These are phyloP conservation scores for Gossypium mustelinum DNA, from an alignment of 345 rosid genomes.

Conservation along the genomic window DNA sequence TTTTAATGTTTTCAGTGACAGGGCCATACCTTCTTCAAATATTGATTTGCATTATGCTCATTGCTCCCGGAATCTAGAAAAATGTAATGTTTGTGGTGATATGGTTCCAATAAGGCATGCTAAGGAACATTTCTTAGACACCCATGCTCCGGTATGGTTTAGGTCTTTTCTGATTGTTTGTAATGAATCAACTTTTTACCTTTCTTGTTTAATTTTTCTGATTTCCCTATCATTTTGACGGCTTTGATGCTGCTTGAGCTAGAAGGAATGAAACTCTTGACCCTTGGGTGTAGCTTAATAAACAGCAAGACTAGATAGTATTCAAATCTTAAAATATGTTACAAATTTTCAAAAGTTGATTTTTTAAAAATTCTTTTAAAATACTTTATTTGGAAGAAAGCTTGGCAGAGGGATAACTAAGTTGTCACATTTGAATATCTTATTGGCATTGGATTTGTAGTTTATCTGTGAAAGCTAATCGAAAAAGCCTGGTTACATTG, in stretches of 20 bases:
- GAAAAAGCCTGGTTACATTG: background rate
- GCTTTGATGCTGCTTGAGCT: background rate
- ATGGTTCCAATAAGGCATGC: constrained; percentile 88
- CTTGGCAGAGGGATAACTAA: background rate
- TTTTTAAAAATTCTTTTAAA: background rate
- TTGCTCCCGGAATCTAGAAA: constrained; percentile 88
- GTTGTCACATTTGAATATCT: background rate
- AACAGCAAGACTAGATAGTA: background rate
- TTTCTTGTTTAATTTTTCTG: background rate
- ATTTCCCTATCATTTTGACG: background rate
- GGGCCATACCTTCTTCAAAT: constrained; percentile 75
- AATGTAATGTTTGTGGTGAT: constrained; percentile 86
- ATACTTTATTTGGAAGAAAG: background rate
- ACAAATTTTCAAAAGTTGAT: too few species aligned
- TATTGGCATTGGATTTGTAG: background rate
- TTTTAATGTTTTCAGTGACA: constrained; percentile 51
- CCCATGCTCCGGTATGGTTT: constrained; percentile 40
- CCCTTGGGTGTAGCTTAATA: background rate
- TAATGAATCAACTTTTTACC: background rate
- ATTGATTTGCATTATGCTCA: constrained; percentile 87
- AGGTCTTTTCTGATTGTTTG: background rate
- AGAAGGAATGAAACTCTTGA: background rate
- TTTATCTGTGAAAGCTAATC: background rate
- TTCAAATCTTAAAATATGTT: background rate
- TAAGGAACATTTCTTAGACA: constrained; percentile 77